A percentile compares a stretch with the other conserved stretches of the same genome.
Evolutionary conservation across 345 rosid species (phyloP).

Genomic region (Aquilaria yunnanensis): DNA sequence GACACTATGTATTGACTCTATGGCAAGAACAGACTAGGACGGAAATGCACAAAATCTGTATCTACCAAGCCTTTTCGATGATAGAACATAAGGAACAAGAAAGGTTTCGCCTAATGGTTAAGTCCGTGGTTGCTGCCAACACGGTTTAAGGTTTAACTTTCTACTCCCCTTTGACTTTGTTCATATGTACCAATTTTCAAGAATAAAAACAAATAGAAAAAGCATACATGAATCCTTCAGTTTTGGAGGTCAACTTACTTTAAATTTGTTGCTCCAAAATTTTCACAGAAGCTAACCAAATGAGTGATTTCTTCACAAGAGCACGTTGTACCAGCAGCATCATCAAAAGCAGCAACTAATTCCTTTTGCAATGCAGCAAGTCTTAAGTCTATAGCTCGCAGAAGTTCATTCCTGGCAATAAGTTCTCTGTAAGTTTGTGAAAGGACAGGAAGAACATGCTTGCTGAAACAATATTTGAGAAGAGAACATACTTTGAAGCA

Average conservation of each 20-base stretch:
- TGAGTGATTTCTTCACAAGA: constrained; percentile 33
- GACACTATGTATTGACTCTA: not conserved
- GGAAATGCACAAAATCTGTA: not conserved
- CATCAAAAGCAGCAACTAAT: constrained; percentile 34
- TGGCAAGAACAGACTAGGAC: too few relatives aligned
- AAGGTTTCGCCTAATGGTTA: too few relatives aligned
- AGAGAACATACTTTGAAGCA: constrained; percentile 38
- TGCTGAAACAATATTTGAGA: constrained; percentile 3
- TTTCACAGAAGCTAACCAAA: constrained; percentile 35
- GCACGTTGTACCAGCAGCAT: constrained; percentile 30
- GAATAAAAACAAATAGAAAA: not conserved
- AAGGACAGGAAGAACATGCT: constrained; percentile 9
- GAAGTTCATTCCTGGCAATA: constrained; percentile 46
- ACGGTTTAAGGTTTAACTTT: too few relatives aligned
- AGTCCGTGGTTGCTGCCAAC: too few relatives aligned
- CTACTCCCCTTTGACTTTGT: too few relatives aligned
- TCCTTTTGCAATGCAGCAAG: constrained; percentile 44
- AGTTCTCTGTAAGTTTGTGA: constrained; percentile 11
- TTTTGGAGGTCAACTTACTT: constrained; percentile 37
- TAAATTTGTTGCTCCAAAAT: constrained; percentile 41
- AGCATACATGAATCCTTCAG: not conserved
- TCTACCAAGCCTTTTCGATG: not conserved
- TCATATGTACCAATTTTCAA: too few relatives aligned
- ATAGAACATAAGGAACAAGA: too few relatives aligned
- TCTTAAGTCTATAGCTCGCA: constrained; percentile 58